Evolutionary conservation across 306 rosid species (phyloP).

Genomic region (Cucurbita maxima): DNA sequence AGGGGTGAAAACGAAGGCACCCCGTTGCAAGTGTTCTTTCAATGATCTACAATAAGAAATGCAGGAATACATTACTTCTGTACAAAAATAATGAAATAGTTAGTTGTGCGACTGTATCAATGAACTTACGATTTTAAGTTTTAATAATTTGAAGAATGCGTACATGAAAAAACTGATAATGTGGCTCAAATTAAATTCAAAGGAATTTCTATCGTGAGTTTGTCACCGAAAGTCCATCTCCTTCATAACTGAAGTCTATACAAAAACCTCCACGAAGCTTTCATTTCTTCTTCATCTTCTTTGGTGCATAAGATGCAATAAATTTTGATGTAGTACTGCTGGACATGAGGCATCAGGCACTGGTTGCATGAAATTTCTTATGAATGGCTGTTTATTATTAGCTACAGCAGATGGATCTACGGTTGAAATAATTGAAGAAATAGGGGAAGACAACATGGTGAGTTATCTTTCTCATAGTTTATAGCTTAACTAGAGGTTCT

Average conservation of each 20-base stretch:
- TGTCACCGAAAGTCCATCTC: not conserved
- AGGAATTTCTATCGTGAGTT: not conserved
- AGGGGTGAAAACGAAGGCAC: not conserved
- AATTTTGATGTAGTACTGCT: slow-evolving; percentile 42
- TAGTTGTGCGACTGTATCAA: not conserved
- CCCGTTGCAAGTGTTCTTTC: not conserved
- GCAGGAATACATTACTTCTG: not conserved
- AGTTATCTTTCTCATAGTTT: not conserved
- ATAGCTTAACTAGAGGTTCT: not conserved
- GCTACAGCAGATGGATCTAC: slow-evolving; percentile 67
- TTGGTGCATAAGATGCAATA: slow-evolving; percentile 12
- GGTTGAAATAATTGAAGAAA: slow-evolving; percentile 54
- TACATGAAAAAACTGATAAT: not conserved
- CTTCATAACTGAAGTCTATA: not conserved
- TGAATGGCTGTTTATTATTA: slow-evolving; percentile 64
- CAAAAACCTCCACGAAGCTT: slow-evolving; percentile 17
- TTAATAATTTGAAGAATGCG: not conserved
- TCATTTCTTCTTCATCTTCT: not conserved
- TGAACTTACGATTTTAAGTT: too few species aligned
- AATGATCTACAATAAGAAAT: not conserved
- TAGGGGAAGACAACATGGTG: slow-evolving; percentile 57
- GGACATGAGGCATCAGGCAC: slow-evolving; percentile 71
- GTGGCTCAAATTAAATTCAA: not conserved
- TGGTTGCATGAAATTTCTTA: slow-evolving; percentile 60
- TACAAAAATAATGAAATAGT: not conserved